Evolutionary conservation across 108 stramenopile species (phyloP), one percentile per base, ranked within the genome.

Genomic region (Nannochloropsis salina): DNA sequence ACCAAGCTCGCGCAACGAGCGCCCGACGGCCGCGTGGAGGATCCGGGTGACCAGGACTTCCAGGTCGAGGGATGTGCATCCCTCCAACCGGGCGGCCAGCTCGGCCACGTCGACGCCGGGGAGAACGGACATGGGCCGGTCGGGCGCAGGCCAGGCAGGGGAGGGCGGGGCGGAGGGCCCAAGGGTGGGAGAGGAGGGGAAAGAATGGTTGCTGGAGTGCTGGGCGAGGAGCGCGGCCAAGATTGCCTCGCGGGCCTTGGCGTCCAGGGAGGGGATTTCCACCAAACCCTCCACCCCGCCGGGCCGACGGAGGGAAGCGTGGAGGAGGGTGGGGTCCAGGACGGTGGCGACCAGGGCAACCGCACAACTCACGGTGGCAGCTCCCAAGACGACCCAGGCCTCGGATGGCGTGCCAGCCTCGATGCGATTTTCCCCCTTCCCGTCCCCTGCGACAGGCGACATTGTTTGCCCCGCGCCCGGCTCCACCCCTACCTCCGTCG

Each of bases 11-110:
- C 82, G 42, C 44, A 83, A 20, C 42, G 82, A 41, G 20, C 79
- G 43, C n/a, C 41, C 22, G 45, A 83, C 31, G 2, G 86, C 80
- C 8, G 43, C 44, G 44, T 83, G 82, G 6, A 86, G 45, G 15
- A 82, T 82, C 18, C 86, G 86, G 81, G 82, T 82, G 1, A 51
- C 44, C 41, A 86, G 21, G 9, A 83, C 12, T 15, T 45, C 79
- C 20, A 86, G 83, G 82, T 86, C 86, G 6, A 82, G 41, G n/a
- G 86, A 82, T 5, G 82, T 82, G 45, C 44, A 86, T 21, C 86
- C 86, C 40, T 86, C 86, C 6, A 84, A 11, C 12, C 83, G 74
- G 61, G 61, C 3, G n/a, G 61, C 15, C n/a, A 74, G 61, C 20
- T 15, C n/a, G 61, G 61, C 61, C 2, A 74, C 4, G 61, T 74